phyloP scores from a whole-genome alignment of 75 land plant species.

The Picea glauca region DNA sequence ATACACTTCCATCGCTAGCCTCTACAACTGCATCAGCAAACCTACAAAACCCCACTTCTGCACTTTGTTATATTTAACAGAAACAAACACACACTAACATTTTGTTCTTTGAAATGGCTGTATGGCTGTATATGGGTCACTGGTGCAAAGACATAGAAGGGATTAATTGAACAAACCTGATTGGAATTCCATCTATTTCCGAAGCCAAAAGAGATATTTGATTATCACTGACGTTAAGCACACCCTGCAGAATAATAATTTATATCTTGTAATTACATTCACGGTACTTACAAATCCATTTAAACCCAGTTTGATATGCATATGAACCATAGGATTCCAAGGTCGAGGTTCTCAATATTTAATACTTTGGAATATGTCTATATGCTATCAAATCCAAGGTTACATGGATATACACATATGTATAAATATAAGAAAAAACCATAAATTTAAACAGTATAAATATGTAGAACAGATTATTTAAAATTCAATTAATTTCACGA shows the following conservation, averaged over 20 bases:
- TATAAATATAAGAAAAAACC: too few relatives aligned
- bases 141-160: background rate
- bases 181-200: conserved; percentile 43
- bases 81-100: background rate
- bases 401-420: too few relatives aligned
- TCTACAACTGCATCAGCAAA: conserved; percentile 65
- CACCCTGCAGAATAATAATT: conserved; percentile 36
- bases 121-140: background rate
- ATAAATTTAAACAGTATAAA: too few relatives aligned
- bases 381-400: too few relatives aligned
- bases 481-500: too few relatives aligned
- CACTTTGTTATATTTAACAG: background rate
- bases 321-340: too few relatives aligned
- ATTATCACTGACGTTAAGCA: conserved; percentile 46
- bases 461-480: too few relatives aligned
- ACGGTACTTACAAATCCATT: too few relatives aligned
- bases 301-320: too few relatives aligned
- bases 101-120: background rate
- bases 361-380: too few relatives aligned
- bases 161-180: conserved; percentile 30
- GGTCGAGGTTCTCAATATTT: too few relatives aligned
- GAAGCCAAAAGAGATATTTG: conserved; percentile 35
- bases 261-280: background rate
- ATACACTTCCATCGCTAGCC: conserved; percentile 62
- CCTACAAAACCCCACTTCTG: conserved; percentile 18